Percentiles rank a stretch among this genome's conserved stretches.
phyloP scores from a whole-genome alignment of 257 asterid genomes.

The Solanum chilense region DNA sequence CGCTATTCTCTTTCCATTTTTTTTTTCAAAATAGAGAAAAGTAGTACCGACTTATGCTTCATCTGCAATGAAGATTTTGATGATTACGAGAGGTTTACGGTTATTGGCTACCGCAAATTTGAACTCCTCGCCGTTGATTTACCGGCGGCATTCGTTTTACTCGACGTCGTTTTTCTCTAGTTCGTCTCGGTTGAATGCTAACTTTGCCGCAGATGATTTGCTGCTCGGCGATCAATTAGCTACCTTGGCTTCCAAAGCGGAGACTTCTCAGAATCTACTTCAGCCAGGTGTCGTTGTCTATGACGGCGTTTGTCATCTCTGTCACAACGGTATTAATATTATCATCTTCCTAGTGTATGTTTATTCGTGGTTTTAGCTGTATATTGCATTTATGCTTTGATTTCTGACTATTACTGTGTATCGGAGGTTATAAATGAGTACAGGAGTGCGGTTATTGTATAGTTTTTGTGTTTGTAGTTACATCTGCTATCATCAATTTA shows the following conservation, averaged over 20 bases:
- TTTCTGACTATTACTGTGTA: background rate
- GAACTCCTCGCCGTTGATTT: background rate
- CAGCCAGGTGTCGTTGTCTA: conserved; percentile 75
- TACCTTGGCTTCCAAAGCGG: conserved; percentile 6
- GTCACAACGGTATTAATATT: conserved; percentile 62
- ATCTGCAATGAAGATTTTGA: conserved; percentile 6
- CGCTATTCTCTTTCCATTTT: background rate
- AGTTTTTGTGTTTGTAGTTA: background rate
- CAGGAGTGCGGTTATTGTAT: background rate
- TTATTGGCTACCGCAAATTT: background rate
- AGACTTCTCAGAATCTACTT: conserved; percentile 30
- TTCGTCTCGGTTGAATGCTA: conserved; percentile 6
- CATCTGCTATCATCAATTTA: background rate
- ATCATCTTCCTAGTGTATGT: background rate
- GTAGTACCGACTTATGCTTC: background rate
- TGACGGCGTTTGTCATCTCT: conserved; percentile 91
- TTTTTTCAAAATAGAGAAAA: background rate
- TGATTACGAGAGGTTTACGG: conserved; percentile 10
- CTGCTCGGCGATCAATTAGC: conserved; percentile 1
- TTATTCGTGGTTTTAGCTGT: background rate
- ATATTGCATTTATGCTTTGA: background rate
- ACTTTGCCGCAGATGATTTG: conserved; percentile 21
- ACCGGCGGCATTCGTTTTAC: background rate
- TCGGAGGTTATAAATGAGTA: background rate
- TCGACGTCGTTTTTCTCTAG: background rate